Evolutionary conservation across 371 early-diverging fungal species (phyloP).

Genomic region (Apophysomyces sp.): DNA sequence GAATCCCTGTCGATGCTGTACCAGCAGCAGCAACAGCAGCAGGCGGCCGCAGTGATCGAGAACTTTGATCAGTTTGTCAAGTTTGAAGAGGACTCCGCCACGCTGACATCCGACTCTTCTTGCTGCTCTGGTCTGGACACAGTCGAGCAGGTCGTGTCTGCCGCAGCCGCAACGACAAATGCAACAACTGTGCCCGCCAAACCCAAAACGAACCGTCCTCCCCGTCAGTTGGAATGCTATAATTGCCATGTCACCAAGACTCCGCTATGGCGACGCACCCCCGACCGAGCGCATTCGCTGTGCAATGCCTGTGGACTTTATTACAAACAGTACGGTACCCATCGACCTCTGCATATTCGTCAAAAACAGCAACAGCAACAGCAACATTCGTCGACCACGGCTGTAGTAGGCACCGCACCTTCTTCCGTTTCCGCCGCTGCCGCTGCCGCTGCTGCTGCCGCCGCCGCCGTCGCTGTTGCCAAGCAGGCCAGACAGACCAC

Average conservation of each 20-base stretch:
- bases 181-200: constrained; percentile 7
- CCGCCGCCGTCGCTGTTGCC: background rate
- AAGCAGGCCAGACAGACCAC: constrained; percentile 2
- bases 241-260: constrained; percentile 81
- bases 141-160: constrained; percentile 12
- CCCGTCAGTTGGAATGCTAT: constrained; percentile 72
- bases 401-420: too few relatives aligned
- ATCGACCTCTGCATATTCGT: constrained; percentile 67
- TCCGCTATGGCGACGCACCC: constrained; percentile 84
- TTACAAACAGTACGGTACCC: constrained; percentile 70
- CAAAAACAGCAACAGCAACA: constrained; percentile 46
- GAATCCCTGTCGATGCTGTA: constrained; percentile 10
- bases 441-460: constrained; percentile 1
- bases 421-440: background rate
- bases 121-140: constrained; percentile 1
- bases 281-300: constrained; percentile 71
- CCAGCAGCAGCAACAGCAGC: constrained; percentile 1
- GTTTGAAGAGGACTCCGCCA: constrained; percentile 24
- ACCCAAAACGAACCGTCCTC: constrained; percentile 30
- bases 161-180: constrained; percentile 18
- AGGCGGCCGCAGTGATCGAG: constrained; percentile 1
- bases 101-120: background rate
- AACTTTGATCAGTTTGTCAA: constrained; percentile 38
- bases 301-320: constrained; percentile 89
- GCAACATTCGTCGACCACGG: background rate